Conservation (phyloP, 805 yeast genomes). For the Henningerozyma blattae region DNA sequence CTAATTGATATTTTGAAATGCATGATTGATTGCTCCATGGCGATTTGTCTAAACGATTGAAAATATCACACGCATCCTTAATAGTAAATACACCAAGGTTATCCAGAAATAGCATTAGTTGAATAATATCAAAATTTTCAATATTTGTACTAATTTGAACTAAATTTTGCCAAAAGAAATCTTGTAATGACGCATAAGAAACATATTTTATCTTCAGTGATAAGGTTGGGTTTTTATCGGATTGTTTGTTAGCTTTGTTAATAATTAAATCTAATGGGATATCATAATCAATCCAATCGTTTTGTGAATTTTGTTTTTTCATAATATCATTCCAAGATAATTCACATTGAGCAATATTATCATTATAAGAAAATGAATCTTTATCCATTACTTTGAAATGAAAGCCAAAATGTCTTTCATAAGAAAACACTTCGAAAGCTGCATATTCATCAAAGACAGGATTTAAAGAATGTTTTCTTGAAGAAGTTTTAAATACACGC, state of each 20-base stretch:
- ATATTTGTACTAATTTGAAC: constrained; percentile 32
- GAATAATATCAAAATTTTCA: constrained; percentile 36
- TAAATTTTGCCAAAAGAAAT: constrained; percentile 57
- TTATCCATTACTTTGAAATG: constrained; percentile 71
- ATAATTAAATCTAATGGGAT: constrained; percentile 26
- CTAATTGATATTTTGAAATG: constrained; percentile 33
- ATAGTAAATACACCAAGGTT: constrained; percentile 34
- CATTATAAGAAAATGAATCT: constrained; percentile 74
- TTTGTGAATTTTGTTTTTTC: constrained; percentile 17
- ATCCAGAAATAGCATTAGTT: constrained; percentile 51
- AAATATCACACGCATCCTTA: constrained; percentile 42
- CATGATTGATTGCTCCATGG: constrained; percentile 42
- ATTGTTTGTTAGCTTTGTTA: not conserved
- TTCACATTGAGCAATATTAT: constrained; percentile 58
- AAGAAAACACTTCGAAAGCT: constrained; percentile 61
- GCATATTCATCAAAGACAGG: constrained; percentile 76
- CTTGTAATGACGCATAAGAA: constrained; percentile 51
- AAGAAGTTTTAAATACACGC: constrained; percentile 74
- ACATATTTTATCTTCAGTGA: constrained; percentile 52
- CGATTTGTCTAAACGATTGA: constrained; percentile 32
- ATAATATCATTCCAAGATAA: constrained; percentile 41
- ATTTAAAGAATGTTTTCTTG: constrained; percentile 68
- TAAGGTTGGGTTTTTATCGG: constrained; percentile 33
- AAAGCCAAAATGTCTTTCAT: constrained; percentile 54
- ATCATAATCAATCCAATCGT: constrained; percentile 19